Conservation (phyloP, 768 basidiomycete species). For the Xerocomellus dryophilus region DNA sequence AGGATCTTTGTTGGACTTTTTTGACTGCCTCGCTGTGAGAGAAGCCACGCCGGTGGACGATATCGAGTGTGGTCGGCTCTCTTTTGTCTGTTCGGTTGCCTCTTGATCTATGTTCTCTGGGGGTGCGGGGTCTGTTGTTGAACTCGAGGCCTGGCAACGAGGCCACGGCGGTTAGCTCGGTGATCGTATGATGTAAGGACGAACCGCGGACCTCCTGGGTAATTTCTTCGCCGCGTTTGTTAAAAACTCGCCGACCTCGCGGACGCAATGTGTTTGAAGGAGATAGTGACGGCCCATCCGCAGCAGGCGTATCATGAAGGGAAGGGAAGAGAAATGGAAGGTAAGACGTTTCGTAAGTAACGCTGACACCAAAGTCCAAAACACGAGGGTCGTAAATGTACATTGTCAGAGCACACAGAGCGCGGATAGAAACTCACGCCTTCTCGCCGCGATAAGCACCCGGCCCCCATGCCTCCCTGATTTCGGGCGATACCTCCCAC, state of each 20-base stretch:
- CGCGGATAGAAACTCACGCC: constrained; percentile 21
- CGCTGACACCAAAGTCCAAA: constrained; percentile 18
- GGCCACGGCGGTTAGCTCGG: constrained; percentile 14
- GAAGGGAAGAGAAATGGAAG: constrained; percentile 61
- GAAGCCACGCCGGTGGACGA: constrained; percentile 14
- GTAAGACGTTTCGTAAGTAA: constrained; percentile 60
- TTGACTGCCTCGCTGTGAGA: constrained; percentile 7
- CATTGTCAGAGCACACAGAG: constrained; percentile 13
- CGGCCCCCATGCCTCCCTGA: constrained; percentile 51
- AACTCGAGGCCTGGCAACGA: constrained; percentile 20
- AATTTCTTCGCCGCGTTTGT: constrained; percentile 48
- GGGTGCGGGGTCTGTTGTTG: constrained; percentile 5
- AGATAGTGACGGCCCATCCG: constrained; percentile 21
- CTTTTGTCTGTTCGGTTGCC: constrained; percentile 25
- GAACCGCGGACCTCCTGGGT: constrained; percentile 24
- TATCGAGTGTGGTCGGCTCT: constrained; percentile 21
- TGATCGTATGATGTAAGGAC: constrained; percentile 18
- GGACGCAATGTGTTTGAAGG: constrained; percentile 25
- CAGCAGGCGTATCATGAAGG: constrained; percentile 24
- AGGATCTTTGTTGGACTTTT: constrained; percentile 21
- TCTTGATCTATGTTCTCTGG: constrained; percentile 11
- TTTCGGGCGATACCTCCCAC: constrained; percentile 57
- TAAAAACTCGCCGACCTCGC: constrained; percentile 53
- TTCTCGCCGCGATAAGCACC: constrained; percentile 27
- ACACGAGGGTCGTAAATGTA: constrained; percentile 16